A percentile compares a stretch with the other conserved stretches of the same genome.
These are phyloP conservation scores for Monarda citriodora DNA, from an alignment of 305 asterid species.

Conservation along the genomic window DNA sequence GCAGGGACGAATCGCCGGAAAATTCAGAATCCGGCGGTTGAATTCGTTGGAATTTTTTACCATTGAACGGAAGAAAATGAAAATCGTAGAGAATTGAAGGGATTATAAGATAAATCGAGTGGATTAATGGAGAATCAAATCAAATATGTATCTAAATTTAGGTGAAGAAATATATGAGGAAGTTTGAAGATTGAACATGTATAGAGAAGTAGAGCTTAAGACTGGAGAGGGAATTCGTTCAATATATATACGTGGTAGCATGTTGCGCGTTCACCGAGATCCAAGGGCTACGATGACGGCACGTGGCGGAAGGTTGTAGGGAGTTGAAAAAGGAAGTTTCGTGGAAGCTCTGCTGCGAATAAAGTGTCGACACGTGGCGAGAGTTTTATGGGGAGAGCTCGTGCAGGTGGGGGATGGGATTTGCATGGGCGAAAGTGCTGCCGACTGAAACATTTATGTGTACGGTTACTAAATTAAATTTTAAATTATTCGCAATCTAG, in stretches of 20 bases:
- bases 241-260: conserved; percentile 41
- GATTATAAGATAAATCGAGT: no score
- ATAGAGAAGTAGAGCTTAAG: no score
- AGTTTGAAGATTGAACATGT: no score
- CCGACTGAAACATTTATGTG: conserved; percentile 24
- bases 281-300: not conserved
- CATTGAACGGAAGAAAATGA: conserved; percentile 39
- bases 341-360: conserved; percentile 17
- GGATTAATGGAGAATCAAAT: no score
- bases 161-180: no score
- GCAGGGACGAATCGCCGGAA: conserved; percentile 85
- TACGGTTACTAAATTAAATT: not conserved
- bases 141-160: not conserved
- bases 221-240: not conserved
- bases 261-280: conserved; percentile 21
- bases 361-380: conserved; percentile 25
- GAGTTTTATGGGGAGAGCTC: conserved; percentile 23
- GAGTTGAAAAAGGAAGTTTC: conserved; percentile 21
- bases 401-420: conserved; percentile 2
- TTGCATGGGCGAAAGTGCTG: conserved; percentile 31
- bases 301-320: conserved; percentile 26
- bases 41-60: conserved; percentile 36
- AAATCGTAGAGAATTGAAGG: not conserved
- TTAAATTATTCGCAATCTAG: not conserved
- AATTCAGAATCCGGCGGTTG: conserved; percentile 80